Base-by-base conservation (phyloP, 2,329 filamentous ascomycete genomes). In the Bipolaris bicolor region DNA sequence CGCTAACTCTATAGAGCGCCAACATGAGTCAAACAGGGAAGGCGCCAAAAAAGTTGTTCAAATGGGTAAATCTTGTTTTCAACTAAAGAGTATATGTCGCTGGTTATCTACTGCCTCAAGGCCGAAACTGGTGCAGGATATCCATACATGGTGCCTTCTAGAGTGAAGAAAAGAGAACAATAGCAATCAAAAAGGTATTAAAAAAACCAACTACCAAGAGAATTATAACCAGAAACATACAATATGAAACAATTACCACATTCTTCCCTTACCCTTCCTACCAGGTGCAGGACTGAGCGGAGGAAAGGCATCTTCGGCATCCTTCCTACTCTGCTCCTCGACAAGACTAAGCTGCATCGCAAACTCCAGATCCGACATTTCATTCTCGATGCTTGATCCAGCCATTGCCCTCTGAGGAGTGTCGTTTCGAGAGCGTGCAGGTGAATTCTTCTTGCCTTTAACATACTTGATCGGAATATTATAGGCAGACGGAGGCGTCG, bases 331-430 rank as follows among this genome's bases (percentile, higher is more conserved):
- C 68, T 83, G 77, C 63, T 86, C 82, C 65, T 88, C 86, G 0
- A 81, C 85, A 48, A 88, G 76, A 69, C 86, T 88, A 24, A 88
- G 69, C 69, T 86, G 85, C 60, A 88, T 74, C 0, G 86, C 86
- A 68, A 86, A 85, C 58, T 88, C 84, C 31, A 89, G 67, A 71
- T 88, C 86, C 43, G 81, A 80, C 60, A 84, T 74, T 66, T 86
- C 83, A 9, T 76, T 63, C 1, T 65, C 65, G 5, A 69, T 72
- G 64, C 69, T 80, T 65, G 67, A 74, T 24, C 72, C 76, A 63
- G 69, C 75, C 16, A 73, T 63, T 36, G 61, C 44, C 61, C 71
- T 71, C 6, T 67, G 66, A 1, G 62, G 57, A 40, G 73, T 73
- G 31, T 67, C 70, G 65, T 31, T 54, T 39, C 61, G 67, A 5